phyloP scores from a whole-genome alignment of 331 rosid genomes.

The Dryas integrifolia region DNA sequence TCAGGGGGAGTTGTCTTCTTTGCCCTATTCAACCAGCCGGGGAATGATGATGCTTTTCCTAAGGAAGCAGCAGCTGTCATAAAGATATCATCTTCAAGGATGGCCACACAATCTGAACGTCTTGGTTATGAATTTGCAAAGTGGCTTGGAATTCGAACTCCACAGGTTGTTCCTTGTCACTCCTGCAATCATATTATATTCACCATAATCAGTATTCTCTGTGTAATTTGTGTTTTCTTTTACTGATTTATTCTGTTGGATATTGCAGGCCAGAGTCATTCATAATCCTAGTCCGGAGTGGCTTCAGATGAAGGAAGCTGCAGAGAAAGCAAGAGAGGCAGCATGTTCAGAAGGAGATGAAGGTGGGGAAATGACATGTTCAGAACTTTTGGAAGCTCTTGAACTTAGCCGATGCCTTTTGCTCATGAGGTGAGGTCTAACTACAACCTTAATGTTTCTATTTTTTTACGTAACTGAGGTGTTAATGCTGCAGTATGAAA shows the following conservation, averaged over 20 bases:
- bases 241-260: slow-evolving; percentile 13
- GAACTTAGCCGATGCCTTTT: slow-evolving; percentile 86
- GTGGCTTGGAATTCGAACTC: slow-evolving; percentile 83
- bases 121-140: slow-evolving; percentile 89
- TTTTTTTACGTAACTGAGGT: slow-evolving; percentile 5
- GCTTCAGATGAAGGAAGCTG: slow-evolving; percentile 89
- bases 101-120: slow-evolving; percentile 94
- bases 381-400: slow-evolving; percentile 94
- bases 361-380: slow-evolving; percentile 82
- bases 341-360: slow-evolving; percentile 74
- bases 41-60: slow-evolving; percentile 36
- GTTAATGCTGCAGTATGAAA: slow-evolving; percentile 13
- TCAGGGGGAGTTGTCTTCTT: slow-evolving; percentile 98
- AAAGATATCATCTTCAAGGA: slow-evolving; percentile 85
- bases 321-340: slow-evolving; percentile 75
- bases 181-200: background rate
- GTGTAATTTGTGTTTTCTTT: background rate
- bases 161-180: slow-evolving; percentile 57
- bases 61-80: slow-evolving; percentile 87
- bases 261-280: slow-evolving; percentile 78
- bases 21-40: slow-evolving; percentile 63
- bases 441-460: slow-evolving; percentile 17
- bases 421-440: slow-evolving; percentile 91
- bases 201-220: slow-evolving; percentile 17
- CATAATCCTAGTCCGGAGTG: slow-evolving; percentile 80